Evolutionary conservation across 1,284 basidiomycete genomes (phyloP).

Genomic region (Trichosporon ovoides): DNA sequence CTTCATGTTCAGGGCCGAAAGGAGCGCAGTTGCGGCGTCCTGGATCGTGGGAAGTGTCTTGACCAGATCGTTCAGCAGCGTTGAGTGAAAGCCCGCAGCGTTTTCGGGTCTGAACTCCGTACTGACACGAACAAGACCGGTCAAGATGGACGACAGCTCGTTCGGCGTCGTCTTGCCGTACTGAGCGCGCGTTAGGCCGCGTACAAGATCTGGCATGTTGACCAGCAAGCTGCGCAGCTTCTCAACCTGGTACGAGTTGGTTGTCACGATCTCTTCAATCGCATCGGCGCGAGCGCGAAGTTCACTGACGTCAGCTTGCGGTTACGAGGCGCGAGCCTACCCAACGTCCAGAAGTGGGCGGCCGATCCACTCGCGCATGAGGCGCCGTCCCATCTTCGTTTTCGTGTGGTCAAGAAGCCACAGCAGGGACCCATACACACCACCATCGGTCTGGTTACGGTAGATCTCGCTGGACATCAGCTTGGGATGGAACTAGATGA

Average conservation of each 20-base stretch:
- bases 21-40: conserved; percentile 55
- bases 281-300: conserved; percentile 75
- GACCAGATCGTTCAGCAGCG: conserved; percentile 67
- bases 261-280: conserved; percentile 69
- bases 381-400: conserved; percentile 80
- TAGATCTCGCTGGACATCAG: conserved; percentile 65
- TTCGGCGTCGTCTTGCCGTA: conserved; percentile 83
- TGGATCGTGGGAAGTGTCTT: conserved; percentile 63
- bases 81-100: conserved; percentile 59
- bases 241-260: conserved; percentile 54
- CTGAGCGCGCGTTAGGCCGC: conserved; percentile 80
- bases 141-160: conserved; percentile 72
- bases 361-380: conserved; percentile 81
- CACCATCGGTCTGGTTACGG: conserved; percentile 76
- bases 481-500: conserved; percentile 9
- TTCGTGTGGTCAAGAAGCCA: conserved; percentile 80
- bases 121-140: conserved; percentile 69
- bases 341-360: conserved; percentile 70
- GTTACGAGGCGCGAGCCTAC: conserved; percentile 50
- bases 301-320: conserved; percentile 50
- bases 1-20: conserved; percentile 60
- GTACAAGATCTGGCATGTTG: conserved; percentile 79
- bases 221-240: conserved; percentile 65
- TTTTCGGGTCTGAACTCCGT: conserved; percentile 59
- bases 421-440: conserved; percentile 69